phyloP scores from a whole-genome alignment of 176 grass and related monocot species.

The Hsuehochloa calcarea region DNA sequence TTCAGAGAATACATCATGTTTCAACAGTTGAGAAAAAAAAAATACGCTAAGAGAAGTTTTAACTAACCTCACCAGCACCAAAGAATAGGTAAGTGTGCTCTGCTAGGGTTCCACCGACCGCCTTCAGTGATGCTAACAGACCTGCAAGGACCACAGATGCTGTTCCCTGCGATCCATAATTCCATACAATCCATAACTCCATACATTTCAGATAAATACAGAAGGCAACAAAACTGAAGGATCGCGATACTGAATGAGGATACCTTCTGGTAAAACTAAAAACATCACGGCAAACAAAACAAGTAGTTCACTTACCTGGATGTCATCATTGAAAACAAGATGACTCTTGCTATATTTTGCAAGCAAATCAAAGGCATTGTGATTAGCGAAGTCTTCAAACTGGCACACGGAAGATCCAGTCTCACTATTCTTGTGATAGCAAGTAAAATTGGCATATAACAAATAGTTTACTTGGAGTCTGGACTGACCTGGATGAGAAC shows the following conservation, averaged over 20 bases:
- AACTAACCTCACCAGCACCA: conserved; percentile 95
- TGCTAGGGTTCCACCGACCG: conserved; percentile 81
- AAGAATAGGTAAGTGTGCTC: conserved; percentile 98
- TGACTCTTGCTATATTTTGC: conserved; percentile 92
- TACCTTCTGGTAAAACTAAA: conserved; percentile 8
- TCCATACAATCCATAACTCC: conserved; percentile 34
- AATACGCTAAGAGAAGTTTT: not conserved
- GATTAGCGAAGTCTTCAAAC: conserved; percentile 99
- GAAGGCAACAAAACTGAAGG: conserved; percentile 21
- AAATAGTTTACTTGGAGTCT: not conserved
- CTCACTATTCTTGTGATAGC: conserved; percentile 26
- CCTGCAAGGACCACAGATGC: conserved; percentile 98
- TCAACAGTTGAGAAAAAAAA: not conserved
- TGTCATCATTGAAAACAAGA: conserved; percentile 99
- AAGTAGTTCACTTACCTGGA: conserved; percentile 61
- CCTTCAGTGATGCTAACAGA: conserved; percentile 71
- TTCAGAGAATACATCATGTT: conserved; percentile 17
- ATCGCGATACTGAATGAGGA: not conserved
- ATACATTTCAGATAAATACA: conserved; percentile 29
- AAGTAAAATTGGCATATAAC: conserved; percentile 1
- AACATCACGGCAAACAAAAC: not conserved
- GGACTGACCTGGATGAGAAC: conserved; percentile 85
- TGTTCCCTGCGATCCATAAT: conserved; percentile 74
- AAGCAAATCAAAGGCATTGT: conserved; percentile 98
- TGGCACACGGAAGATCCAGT: conserved; percentile 38